Percentiles rank a stretch among this genome's conserved stretches.
Conservation (phyloP, 805 yeast genomes). For the Hanseniaspora singularis region DNA sequence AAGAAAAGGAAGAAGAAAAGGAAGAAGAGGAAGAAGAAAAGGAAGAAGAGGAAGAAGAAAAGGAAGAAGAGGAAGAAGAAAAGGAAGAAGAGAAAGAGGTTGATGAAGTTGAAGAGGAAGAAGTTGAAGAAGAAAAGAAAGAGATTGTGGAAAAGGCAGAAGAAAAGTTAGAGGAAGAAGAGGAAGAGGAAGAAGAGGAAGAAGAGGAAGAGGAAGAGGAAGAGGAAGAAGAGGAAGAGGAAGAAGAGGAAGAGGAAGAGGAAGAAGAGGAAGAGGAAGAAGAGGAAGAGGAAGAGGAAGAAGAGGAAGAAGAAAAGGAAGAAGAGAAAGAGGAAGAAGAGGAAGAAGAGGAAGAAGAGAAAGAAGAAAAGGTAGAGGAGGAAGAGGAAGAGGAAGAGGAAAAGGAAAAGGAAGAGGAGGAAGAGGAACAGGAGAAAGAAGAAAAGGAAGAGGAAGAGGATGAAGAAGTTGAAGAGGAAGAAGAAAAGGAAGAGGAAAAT, state of each 20-base stretch:
- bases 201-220: conserved; percentile 1
- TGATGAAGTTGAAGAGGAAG: too few relatives aligned
- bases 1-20: too few relatives aligned
- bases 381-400: conserved; percentile 13
- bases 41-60: too few relatives aligned
- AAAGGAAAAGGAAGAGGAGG: conserved; percentile 11
- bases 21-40: too few relatives aligned
- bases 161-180: too few relatives aligned
- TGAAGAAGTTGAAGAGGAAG: conserved; percentile 10
- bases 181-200: conserved; percentile 1
- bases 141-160: conserved; percentile 14
- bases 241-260: neutral
- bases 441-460: conserved; percentile 15
- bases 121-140: too few relatives aligned
- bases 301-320: neutral
- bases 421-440: conserved; percentile 7
- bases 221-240: neutral
- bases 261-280: neutral
- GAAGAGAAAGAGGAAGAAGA: conserved; percentile 10
- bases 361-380: conserved; percentile 14
- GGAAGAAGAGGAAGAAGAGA: conserved; percentile 15
- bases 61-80: conserved; percentile 12
- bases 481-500: conserved; percentile 9
- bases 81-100: too few relatives aligned
- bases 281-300: neutral